Base-by-base conservation (phyloP, 306 rosid genomes). In the Pterocarpus santalinus region DNA sequence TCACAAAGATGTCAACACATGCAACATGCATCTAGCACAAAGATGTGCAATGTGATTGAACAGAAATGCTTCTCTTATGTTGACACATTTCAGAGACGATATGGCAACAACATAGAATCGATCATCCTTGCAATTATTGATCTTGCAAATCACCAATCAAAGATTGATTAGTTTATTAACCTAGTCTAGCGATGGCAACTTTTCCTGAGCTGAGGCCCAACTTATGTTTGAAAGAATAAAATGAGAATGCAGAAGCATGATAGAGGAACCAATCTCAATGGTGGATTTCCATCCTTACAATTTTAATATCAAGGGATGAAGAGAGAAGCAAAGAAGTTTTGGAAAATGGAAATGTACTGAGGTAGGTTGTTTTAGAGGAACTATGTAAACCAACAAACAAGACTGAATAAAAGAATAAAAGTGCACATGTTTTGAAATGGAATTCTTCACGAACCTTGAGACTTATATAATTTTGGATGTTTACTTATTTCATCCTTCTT, bases 261-360 rank as follows among this genome's bases (percentile, higher is more conserved):
- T 14, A 17, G 56, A 65, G 49, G 71, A 47, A 47, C 15, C 60
- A 53, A 53, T 53, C 28, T 53, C 60, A 53, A n/a, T 8, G 33
- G 66, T 17, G 43, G 30, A 36, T 17, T 77, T 64, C 36, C 52
- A 16, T 51, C 36, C 47, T 76, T 65, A 4, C 56, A 65, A 55
- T 14, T 52, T 53, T 65, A 38, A 39, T 34, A 77, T 16, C 56
- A 17, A 41, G 14, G 7, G 52, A 30, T 9, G 12, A 13, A 39
- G n/a, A 39, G 74, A 77, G 75, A 38, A 53, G 75, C 44, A 17
- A n/a, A 65, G 81, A 52, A 38, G 52, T 28, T 78, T 8, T 16
- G 33, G 46, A 15, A 77, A 52, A 77, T n/a, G 49, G 28, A 47
- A 17, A 77, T 2, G 11, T 35, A 8, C 11, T 14, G 49, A 65